Percentiles rank a stretch among this genome's conserved stretches.
phyloP scores from a whole-genome alignment of 192 early-diverging fungal species.

The Spizellomyces sp. region DNA sequence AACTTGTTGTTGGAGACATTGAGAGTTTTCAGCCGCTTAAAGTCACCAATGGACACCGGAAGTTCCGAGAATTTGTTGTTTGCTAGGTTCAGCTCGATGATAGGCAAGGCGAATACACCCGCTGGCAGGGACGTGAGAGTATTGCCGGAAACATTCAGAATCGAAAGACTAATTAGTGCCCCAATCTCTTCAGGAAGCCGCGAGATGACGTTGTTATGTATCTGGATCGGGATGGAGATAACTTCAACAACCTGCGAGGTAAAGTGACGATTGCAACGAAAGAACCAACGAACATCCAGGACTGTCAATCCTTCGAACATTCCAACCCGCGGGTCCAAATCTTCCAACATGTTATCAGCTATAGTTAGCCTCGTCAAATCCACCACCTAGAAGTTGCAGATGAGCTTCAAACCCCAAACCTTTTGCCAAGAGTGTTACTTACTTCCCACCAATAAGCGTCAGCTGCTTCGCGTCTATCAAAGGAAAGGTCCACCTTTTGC shows the following conservation, averaged over 20 bases:
- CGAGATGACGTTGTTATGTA: slow-evolving; percentile 42
- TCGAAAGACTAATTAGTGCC: slow-evolving; percentile 19
- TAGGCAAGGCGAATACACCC: slow-evolving; percentile 16
- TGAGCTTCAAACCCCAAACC: neutral
- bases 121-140: slow-evolving; percentile 24
- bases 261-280: neutral
- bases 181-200: slow-evolving; percentile 34
- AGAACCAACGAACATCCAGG: slow-evolving; percentile 34
- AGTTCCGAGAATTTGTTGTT: slow-evolving; percentile 24
- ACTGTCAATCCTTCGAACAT: slow-evolving; percentile 37
- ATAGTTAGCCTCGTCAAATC: slow-evolving; percentile 42
- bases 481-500: slow-evolving; percentile 6
- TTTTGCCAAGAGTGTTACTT: neutral
- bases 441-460: slow-evolving; percentile 42
- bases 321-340: slow-evolving; percentile 38
- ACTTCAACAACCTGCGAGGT: slow-evolving; percentile 1
- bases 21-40: slow-evolving; percentile 33
- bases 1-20: slow-evolving; percentile 41
- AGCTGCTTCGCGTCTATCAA: slow-evolving; percentile 15
- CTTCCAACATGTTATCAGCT: slow-evolving; percentile 44
- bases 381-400: slow-evolving; percentile 18
- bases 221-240: neutral
- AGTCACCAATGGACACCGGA: slow-evolving; percentile 11
- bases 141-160: slow-evolving; percentile 46
- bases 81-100: slow-evolving; percentile 30